Percentiles rank a stretch among this genome's conserved stretches.
phyloP scores from a whole-genome alignment of 495 filamentous ascomycete genomes.

The Acidiella bohemica region DNA sequence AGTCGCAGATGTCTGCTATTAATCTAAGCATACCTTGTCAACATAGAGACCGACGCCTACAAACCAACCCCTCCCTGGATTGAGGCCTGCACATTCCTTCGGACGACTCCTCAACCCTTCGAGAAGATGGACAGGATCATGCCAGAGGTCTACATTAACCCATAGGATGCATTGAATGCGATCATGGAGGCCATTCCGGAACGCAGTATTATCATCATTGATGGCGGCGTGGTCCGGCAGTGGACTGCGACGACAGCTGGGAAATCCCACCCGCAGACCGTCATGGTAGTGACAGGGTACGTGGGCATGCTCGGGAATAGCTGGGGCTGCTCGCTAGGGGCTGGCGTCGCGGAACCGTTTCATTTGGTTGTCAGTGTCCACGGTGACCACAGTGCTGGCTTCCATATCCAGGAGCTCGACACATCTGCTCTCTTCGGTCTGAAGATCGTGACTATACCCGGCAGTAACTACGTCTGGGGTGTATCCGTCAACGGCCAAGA shows the following conservation, averaged over 20 bases:
- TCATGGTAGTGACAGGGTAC: slow-evolving; percentile 18
- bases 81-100: slow-evolving; percentile 6
- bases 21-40: slow-evolving; percentile 1
- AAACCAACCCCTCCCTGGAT: slow-evolving; percentile 18
- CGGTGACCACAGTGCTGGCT: slow-evolving; percentile 21
- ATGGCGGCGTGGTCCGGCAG: slow-evolving; percentile 20
- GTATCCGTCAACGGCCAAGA: slow-evolving; percentile 19
- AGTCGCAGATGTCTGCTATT: slow-evolving; percentile 19
- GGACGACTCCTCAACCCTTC: background rate
- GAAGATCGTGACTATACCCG: slow-evolving; percentile 16
- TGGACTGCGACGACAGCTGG: slow-evolving; percentile 15
- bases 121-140: slow-evolving; percentile 17
- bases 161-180: slow-evolving; percentile 19
- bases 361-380: slow-evolving; percentile 21
- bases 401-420: slow-evolving; percentile 23
- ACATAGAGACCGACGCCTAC: background rate
- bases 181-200: slow-evolving; percentile 15
- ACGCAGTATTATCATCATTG: slow-evolving; percentile 18
- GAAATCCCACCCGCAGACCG: slow-evolving; percentile 9
- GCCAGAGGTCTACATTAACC: too few relatives aligned
- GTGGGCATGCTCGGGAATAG: slow-evolving; percentile 22
- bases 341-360: slow-evolving; percentile 13
- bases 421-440: slow-evolving; percentile 18
- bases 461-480: slow-evolving; percentile 22
- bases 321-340: slow-evolving; percentile 21